Evolutionary conservation across 2,329 filamentous ascomycete species (phyloP), one percentile per base, ranked within the genome.

Genomic region (Zymoseptoria crescenta): DNA sequence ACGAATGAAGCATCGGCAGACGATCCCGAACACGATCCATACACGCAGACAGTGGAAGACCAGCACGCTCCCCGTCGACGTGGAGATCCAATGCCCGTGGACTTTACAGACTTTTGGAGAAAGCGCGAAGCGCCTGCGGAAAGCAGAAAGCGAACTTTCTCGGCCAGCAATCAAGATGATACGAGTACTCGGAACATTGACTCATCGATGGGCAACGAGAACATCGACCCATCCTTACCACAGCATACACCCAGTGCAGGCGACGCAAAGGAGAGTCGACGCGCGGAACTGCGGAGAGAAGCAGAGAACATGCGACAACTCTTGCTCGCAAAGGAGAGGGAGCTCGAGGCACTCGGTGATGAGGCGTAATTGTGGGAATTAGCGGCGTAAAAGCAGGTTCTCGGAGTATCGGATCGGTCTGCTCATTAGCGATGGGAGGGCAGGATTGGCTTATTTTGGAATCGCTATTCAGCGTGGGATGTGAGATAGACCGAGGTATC

Each of bases 251-350:
- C 59, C 16, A 29, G 57, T 54, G 48, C 57, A 10, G 41, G 56
- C 45, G 51, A 56, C 16, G 35, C 77, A 7, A 86, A 82, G 65
- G 79, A 81, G 3, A 86, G 88, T 64, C 81, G 85, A 57, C 80
- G 87, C 54, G 83, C 82, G 8, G 81, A 85, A 53, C 75, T 95
- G 54, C 82, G 87, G 70, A 80, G 84, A 24, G 89, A 95, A 72
- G 85, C 88, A 0, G 88, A 92, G 68, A 79, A 80, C 56, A 94
- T 94, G 85, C 81, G 88, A 45, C 83, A 87, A 71, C 78, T 87
- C 72, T 77, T 92, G 29, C 80, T 84, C 8, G 86, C 83, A 10
- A 92, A 91, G 69, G 88, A 92, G 73, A 80, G 84, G 52, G 88
- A 92, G 68, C 75, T 92, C 58, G 85, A 86, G 35, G 69, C 63